Evolutionary conservation across 2,329 filamentous ascomycete species (phyloP).

Genomic region (Microsporum ferrugineum): DNA sequence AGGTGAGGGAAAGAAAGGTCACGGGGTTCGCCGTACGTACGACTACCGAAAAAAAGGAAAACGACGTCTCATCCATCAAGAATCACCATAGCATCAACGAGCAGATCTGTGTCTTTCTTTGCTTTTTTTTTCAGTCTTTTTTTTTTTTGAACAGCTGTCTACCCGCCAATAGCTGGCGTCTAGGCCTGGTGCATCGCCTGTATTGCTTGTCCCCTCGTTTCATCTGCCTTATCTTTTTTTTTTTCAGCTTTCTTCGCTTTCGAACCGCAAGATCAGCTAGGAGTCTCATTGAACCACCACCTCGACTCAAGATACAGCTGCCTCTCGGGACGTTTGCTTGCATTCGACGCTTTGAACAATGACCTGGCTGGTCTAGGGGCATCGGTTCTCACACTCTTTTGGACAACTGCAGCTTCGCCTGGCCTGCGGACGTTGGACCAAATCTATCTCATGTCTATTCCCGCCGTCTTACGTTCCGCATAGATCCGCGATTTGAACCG

Average conservation of each 20-base stretch:
- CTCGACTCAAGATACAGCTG: background rate
- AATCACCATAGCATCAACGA: background rate
- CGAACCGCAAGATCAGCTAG: background rate
- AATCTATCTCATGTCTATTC: background rate
- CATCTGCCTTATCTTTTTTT: background rate
- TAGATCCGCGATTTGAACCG: background rate
- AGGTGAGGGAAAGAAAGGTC: background rate
- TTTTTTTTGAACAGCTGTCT: background rate
- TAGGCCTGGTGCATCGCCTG: background rate
- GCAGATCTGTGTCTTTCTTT: background rate
- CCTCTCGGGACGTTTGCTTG: background rate
- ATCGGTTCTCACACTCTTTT: background rate
- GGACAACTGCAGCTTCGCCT: background rate
- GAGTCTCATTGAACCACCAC: background rate
- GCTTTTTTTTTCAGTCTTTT: background rate
- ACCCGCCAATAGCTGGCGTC: background rate
- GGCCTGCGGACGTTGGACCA: background rate
- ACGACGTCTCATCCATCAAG: too few relatives aligned
- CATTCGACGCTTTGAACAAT: background rate
- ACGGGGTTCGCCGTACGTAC: background rate
- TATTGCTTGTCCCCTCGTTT: background rate
- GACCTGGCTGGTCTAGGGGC: conserved; percentile 1
- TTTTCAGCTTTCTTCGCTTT: background rate
- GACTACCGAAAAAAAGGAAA: background rate
- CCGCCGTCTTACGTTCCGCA: background rate